Conservation (phyloP, 768 basidiomycete species). For the Boletus rubropictus region DNA sequence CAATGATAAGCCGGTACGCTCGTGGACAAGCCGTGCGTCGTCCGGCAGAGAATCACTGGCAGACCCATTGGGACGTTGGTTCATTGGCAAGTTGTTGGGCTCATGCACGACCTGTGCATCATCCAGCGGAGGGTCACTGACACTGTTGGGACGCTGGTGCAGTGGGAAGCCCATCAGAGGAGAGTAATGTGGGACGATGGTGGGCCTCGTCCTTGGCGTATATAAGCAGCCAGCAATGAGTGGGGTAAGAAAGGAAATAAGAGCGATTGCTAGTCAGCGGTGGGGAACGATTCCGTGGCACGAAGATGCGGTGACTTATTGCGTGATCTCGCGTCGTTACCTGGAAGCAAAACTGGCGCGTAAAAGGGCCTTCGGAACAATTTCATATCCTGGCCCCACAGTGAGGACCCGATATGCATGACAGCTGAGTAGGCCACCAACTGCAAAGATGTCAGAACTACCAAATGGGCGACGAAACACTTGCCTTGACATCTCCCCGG, state of each 20-base stretch:
- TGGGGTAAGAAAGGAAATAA: background rate
- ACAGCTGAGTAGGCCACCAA: background rate
- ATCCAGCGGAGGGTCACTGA: background rate
- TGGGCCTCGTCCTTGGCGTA: background rate
- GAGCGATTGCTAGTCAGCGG: no score
- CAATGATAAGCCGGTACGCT: background rate
- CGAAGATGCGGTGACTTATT: constrained; percentile 17
- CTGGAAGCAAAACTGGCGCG: constrained; percentile 5
- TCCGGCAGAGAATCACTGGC: background rate
- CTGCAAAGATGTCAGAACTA: constrained; percentile 4
- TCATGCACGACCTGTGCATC: background rate
- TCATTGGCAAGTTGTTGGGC: background rate
- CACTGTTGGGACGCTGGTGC: background rate
- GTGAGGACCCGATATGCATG: background rate
- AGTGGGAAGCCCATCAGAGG: constrained; percentile 19
- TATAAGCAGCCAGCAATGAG: constrained; percentile 4
- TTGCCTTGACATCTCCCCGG: background rate
- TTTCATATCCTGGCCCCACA: background rate
- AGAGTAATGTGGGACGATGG: background rate
- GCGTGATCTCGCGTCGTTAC: constrained; percentile 32
- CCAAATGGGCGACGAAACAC: background rate
- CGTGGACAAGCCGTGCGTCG: background rate
- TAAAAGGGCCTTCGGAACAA: background rate
- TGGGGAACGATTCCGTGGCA: background rate
- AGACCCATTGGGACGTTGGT: background rate